Base-by-base conservation (phyloP, 257 asterid genomes). In the Haberlea rhodopensis region DNA sequence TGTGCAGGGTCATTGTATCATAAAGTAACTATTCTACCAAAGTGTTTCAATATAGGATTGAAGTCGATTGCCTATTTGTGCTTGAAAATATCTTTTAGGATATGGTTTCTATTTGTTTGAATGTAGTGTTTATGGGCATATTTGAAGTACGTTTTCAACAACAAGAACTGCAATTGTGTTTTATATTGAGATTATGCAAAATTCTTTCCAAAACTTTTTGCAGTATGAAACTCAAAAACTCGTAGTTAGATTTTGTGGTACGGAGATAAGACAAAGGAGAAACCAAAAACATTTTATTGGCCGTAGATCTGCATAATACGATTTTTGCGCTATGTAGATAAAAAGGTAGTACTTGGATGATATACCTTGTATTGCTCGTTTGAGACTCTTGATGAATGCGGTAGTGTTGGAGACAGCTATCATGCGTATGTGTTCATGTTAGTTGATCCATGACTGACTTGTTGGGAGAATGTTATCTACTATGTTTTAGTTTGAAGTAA, bases 401-500 rank as follows among this genome's bases (percentile, higher is more conserved):
- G 48, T 40, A 40, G 11, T 11, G 48, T 40, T 4, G 18, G 18
- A 40, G 48, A 40, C 18, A 11, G 48, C 48, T 3, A 40, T 18
- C 48, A 13, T 13, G 6, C 13, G 48, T n/a, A n/a, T 40, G 48
- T 11, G n/a, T 11, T 40, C 48, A 11, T 40, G 18, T 40, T 13
- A 13, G 13, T 40, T 40, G 48, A 40, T 40, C 18, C 0, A 40
- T 40, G 48, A 40, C 15, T 13, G 48, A 40, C 18, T 40, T 34
- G 43, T 37, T 37, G 48, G 48, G 48, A 40, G 15, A 40, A 40
- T 11, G 15, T 13, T 11, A 3, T 9, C 51, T 43, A 5, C 26
- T 7, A 4, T 56, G 40, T 56, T 24, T 56, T 56, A 56, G 5
- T 18, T 56, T 24, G 31, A 60, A 59, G 16, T 60, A 60, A 34